A percentile compares a stretch with the other conserved stretches of the same genome.
Conservation (phyloP, 306 rosid species). For the Sesbania bispinosa region DNA sequence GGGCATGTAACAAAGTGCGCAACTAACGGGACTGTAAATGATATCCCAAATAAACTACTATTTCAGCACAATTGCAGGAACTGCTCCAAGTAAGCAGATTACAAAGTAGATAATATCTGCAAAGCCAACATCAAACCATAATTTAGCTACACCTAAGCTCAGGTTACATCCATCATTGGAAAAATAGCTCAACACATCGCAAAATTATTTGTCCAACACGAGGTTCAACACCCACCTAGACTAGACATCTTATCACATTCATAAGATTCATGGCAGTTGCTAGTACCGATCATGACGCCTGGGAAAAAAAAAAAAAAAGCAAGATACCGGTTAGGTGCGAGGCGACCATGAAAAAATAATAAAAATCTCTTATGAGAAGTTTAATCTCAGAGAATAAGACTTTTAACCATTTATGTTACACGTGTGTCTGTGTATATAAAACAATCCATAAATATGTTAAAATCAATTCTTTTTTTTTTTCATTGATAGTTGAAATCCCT, state of each 20-base stretch:
- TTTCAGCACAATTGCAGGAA: constrained; percentile 1
- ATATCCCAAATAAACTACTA: neutral
- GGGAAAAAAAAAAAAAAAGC: constrained; percentile 25
- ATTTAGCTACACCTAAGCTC: constrained; percentile 49
- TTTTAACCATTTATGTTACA: neutral
- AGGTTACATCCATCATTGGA: constrained; percentile 39
- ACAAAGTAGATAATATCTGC: constrained; percentile 19
- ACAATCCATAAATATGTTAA: neutral
- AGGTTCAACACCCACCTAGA: constrained; percentile 47
- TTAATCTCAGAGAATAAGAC: too few relatives aligned
- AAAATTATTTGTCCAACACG: constrained; percentile 44
- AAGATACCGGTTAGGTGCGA: neutral
- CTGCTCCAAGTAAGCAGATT: constrained; percentile 35
- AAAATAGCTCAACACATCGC: constrained; percentile 40
- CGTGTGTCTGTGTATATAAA: too few relatives aligned
- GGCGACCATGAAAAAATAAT: neutral
- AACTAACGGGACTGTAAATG: neutral
- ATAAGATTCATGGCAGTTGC: constrained; percentile 21
- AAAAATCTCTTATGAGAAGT: too few relatives aligned
- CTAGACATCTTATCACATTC: constrained; percentile 35
- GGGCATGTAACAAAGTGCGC: neutral
- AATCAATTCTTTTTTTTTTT: neutral
- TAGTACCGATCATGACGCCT: constrained; percentile 89
- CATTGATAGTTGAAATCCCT: neutral
- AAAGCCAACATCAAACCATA: constrained; percentile 48